Conservation (phyloP, 768 basidiomycete genomes). For the Mycena latifolia region DNA sequence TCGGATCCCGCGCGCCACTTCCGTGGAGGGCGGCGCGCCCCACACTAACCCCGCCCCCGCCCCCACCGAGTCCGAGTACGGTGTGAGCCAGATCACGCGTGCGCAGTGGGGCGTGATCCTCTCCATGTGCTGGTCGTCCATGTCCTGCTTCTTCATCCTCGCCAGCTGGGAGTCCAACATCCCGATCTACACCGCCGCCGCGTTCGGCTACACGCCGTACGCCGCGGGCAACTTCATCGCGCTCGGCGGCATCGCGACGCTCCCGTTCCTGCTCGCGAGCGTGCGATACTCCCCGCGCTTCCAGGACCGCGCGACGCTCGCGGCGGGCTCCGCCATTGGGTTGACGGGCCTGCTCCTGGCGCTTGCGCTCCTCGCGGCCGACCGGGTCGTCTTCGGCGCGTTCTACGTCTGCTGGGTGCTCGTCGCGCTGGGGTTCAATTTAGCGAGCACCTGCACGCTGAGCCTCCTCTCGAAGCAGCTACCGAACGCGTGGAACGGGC, state of each 20-base stretch:
- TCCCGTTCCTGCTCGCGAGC: constrained; percentile 77
- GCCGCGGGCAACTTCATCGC: constrained; percentile 79
- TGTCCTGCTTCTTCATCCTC: constrained; percentile 72
- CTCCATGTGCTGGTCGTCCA: constrained; percentile 70
- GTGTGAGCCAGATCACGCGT: constrained; percentile 23
- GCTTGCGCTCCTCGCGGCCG: constrained; percentile 56
- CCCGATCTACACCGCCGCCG: constrained; percentile 57
- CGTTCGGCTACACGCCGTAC: constrained; percentile 70
- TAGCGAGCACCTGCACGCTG: constrained; percentile 77
- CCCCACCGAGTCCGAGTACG: constrained; percentile 17
- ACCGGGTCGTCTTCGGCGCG: constrained; percentile 58
- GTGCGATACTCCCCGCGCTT: constrained; percentile 66
- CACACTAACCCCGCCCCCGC: too few relatives aligned
- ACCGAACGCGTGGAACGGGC: constrained; percentile 70
- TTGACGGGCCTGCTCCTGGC: constrained; percentile 64
- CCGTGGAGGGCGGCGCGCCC: constrained; percentile 10
- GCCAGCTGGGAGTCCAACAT: constrained; percentile 71
- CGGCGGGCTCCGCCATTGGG: constrained; percentile 64
- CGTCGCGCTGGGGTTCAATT: constrained; percentile 79
- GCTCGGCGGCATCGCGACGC: constrained; percentile 69
- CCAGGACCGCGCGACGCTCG: constrained; percentile 73
- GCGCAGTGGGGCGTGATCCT: constrained; percentile 60
- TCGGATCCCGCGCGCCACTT: neutral
- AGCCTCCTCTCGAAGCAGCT: constrained; percentile 78
- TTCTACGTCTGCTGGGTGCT: constrained; percentile 67